Conservation (phyloP, 225 moss, liverwort and hornwort species). For the Physcomitrium patens region DNA sequence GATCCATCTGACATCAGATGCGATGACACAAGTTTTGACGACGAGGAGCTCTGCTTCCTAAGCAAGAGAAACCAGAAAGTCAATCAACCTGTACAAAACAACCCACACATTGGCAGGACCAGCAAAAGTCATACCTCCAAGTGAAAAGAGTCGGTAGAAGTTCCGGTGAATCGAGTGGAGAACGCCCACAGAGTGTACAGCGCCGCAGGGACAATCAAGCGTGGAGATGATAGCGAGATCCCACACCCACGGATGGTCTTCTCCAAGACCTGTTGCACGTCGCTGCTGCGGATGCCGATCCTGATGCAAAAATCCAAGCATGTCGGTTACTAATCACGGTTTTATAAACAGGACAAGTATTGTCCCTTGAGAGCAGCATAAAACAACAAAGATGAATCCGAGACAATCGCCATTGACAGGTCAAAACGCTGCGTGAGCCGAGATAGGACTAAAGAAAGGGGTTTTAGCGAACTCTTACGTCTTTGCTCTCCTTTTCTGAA, state of each 20-base stretch:
- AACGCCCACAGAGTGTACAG: slow-evolving; percentile 68
- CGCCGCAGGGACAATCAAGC: slow-evolving; percentile 76
- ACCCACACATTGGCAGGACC: background rate
- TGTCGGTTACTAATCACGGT: slow-evolving; percentile 4
- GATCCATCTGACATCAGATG: slow-evolving; percentile 22
- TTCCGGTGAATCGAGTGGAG: slow-evolving; percentile 52
- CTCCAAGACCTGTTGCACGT: slow-evolving; percentile 71
- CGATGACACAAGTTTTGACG: slow-evolving; percentile 11
- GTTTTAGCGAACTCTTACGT: slow-evolving; percentile 37
- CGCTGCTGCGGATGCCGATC: slow-evolving; percentile 81
- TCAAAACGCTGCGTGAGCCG: too few species aligned
- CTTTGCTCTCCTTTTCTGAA: slow-evolving; percentile 63
- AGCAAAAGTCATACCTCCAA: slow-evolving; percentile 48
- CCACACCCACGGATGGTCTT: slow-evolving; percentile 70
- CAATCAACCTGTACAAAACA: too few species aligned
- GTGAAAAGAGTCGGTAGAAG: slow-evolving; percentile 48
- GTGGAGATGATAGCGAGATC: slow-evolving; percentile 77
- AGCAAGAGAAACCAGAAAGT: too few species aligned
- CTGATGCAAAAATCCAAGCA: slow-evolving; percentile 35
- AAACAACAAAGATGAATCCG: too few species aligned
- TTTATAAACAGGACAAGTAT: background rate
- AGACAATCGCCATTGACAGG: too few species aligned
- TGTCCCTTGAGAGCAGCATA: too few species aligned
- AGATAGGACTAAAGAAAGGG: background rate
- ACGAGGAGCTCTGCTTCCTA: background rate